Evolutionary conservation across 495 filamentous ascomycete genomes (phyloP), one percentile per base, ranked within the genome.

Genomic region (Neurospora sp.): DNA sequence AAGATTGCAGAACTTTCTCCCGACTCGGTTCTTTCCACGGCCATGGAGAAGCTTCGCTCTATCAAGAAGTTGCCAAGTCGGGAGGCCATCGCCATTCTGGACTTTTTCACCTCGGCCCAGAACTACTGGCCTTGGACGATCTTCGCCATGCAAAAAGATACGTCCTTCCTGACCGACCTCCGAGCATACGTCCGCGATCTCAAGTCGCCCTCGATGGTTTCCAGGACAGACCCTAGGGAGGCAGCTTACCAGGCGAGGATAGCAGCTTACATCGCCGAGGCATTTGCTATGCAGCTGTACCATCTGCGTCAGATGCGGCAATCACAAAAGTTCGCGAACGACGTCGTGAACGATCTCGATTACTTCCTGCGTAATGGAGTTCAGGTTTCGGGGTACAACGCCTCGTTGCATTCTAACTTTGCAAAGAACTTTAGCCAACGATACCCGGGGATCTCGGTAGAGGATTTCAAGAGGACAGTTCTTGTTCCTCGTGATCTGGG

Each of bases 111-210:
- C 10, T 87, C 90, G 5, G 92, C 94, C 12, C 93, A 95, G 80
- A 94, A 97, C 80, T 91, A 91, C 77, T 98, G 94, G 94, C 92
- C 93, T 11, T 95, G 96, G 91, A 92, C 92, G 9, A 93, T 94
- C 72, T 89, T 90, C 40, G 88, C 90, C 40, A 81, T 97, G 23
- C 89, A 90, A 70, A 90, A 90, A 72, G 92, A 98, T 78, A 82
- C 86, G 37, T 83, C 82, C 8, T 97, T 97, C 75, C 85, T 98
- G 69, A 82, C 83, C 16, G 84, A 87, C 72, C 86, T 97, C 35
- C 87, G 91, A 14, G 85, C 85, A 35, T 93, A 91, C 78, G 88
- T 94, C 37, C 89, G 89, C 23, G 86, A 87, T 41, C 78, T 95
- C 69, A 85, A 83, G 41, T 75, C 88, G 79, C 77, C 87, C 77